These are phyloP conservation scores for Yarrowia bubula DNA, from an alignment of 805 yeast genomes.

Conservation along the genomic window DNA sequence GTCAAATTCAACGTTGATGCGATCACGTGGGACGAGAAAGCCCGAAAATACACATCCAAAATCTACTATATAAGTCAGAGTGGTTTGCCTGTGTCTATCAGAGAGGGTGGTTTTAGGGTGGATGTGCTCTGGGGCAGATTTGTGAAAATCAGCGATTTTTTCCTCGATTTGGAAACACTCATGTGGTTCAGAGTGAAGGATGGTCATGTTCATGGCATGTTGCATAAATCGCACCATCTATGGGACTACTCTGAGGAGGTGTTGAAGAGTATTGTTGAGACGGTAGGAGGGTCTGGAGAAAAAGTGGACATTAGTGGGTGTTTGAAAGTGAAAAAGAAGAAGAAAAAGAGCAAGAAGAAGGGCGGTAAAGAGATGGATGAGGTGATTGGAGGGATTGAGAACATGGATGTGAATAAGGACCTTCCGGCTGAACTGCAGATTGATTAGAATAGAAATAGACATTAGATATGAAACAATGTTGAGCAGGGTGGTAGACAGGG, in stretches of 20 bases:
- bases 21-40: not conserved
- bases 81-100: not conserved
- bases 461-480: too few relatives aligned
- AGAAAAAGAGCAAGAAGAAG: conserved; percentile 2
- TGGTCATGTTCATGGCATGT: not conserved
- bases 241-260: not conserved
- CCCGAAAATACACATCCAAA: not conserved
- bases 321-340: conserved; percentile 2
- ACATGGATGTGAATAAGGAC: not conserved
- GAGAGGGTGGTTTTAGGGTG: not conserved
- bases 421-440: not conserved
- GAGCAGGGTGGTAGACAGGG: too few relatives aligned
- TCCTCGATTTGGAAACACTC: not conserved
- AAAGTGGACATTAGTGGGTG: not conserved
- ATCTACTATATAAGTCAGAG: not conserved
- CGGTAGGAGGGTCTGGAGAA: not conserved
- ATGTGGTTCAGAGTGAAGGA: conserved; percentile 1
- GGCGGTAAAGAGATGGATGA: not conserved
- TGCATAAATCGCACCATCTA: not conserved
- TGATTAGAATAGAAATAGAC: not conserved
- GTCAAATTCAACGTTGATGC: conserved; percentile 15
- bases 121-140: not conserved
- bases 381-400: not conserved
- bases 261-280: not conserved
- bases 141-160: not conserved